A percentile compares a stretch with the other conserved stretches of the same genome.
These are phyloP conservation scores for Penicillium hordei DNA, from an alignment of 2,329 filamentous ascomycete species.

Conservation along the genomic window DNA sequence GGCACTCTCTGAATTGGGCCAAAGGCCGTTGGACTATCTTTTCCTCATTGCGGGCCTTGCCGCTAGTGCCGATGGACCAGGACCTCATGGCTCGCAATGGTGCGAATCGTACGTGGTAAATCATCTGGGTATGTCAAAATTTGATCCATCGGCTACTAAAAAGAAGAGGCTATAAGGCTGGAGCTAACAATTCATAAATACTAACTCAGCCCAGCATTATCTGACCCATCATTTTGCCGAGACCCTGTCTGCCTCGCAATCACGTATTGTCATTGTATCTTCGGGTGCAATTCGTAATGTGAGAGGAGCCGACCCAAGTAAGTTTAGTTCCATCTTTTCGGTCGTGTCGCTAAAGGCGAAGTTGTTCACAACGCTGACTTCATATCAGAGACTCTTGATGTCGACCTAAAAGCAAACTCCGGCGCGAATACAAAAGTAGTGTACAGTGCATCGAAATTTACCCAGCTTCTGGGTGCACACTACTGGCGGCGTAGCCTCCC, in stretches of 20 bases:
- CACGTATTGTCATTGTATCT: slow-evolving; percentile 26
- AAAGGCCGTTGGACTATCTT: slow-evolving; percentile 17
- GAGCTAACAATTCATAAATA: neutral
- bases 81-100: slow-evolving; percentile 28
- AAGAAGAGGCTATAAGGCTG: neutral
- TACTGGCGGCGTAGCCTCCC: slow-evolving; percentile 28
- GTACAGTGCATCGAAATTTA: slow-evolving; percentile 30
- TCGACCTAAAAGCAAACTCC: slow-evolving; percentile 25
- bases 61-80: slow-evolving; percentile 17
- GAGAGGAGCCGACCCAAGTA: slow-evolving; percentile 22
- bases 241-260: slow-evolving; percentile 19
- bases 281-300: slow-evolving; percentile 27
- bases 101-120: slow-evolving; percentile 25
- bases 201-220: slow-evolving; percentile 22
- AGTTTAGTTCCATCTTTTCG: neutral
- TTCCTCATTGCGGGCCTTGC: slow-evolving; percentile 24
- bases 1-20: slow-evolving; percentile 19
- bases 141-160: neutral
- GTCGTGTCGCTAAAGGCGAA: neutral
- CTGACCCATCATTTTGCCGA: slow-evolving; percentile 21
- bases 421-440: slow-evolving; percentile 17
- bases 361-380: neutral
- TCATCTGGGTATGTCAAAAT: slow-evolving; percentile 21
- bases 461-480: slow-evolving; percentile 24
- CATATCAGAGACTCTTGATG: slow-evolving; percentile 23